phyloP scores from a whole-genome alignment of 495 filamentous ascomycete genomes.

The Copromyces sp. region DNA sequence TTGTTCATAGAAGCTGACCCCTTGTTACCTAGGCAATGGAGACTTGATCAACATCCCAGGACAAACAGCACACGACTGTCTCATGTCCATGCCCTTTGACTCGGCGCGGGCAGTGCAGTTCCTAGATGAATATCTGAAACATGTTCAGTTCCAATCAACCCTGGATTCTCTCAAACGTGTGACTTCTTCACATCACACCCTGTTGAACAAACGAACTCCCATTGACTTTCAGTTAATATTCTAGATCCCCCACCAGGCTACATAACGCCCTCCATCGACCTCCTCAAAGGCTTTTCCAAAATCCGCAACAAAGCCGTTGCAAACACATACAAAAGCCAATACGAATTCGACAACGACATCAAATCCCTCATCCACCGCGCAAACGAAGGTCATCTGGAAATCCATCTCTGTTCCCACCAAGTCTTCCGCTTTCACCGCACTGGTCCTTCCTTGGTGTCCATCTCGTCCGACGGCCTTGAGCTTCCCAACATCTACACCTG shows the following conservation, averaged over 20 bases:
- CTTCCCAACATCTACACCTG: background rate
- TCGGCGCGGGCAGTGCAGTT: background rate
- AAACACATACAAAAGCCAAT: background rate
- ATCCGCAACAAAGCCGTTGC: background rate
- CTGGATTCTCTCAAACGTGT: background rate
- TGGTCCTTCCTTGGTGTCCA: background rate
- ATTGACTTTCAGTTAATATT: background rate
- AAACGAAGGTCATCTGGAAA: background rate
- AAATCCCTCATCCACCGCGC: background rate
- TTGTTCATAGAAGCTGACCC: background rate
- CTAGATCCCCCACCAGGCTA: background rate
- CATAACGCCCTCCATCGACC: background rate
- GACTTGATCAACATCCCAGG: background rate
- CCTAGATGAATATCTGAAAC: background rate
- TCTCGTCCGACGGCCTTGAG: background rate
- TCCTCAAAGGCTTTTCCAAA: background rate
- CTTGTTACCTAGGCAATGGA: background rate
- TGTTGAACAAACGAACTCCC: background rate
- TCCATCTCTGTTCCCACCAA: background rate
- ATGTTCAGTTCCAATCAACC: constrained; percentile 1
- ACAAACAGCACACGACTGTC: background rate
- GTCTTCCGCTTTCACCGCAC: background rate
- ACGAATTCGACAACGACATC: background rate
- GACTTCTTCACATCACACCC: background rate
- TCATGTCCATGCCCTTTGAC: background rate